A percentile compares a stretch with the other conserved stretches of the same genome.
phyloP scores from a whole-genome alignment of 768 basidiomycete species.

The Suillus plorans region DNA sequence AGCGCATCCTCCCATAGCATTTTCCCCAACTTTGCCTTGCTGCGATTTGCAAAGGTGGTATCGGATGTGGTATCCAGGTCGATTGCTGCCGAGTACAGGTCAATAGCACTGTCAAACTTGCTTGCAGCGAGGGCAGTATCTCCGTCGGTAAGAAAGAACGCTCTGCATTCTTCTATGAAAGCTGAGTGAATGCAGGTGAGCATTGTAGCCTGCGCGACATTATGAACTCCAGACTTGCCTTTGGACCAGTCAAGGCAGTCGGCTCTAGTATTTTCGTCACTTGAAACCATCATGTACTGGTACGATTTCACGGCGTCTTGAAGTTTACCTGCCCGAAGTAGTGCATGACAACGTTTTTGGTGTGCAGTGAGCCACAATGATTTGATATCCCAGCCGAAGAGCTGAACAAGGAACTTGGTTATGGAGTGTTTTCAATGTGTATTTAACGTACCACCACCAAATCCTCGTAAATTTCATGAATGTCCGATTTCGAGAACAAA shows the following conservation, averaged over 20 bases:
- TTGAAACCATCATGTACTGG: neutral
- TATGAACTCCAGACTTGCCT: neutral
- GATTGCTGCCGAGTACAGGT: no score
- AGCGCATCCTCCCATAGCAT: no score
- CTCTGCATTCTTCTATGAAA: no score
- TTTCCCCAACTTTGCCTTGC: no score
- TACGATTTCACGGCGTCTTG: neutral
- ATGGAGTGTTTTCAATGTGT: neutral
- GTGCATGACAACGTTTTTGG: neutral
- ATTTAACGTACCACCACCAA: neutral
- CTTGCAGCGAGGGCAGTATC: no score
- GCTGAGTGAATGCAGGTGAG: no score
- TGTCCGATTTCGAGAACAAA: neutral
- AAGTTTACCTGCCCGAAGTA: neutral
- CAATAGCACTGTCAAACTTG: no score
- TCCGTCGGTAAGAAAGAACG: no score
- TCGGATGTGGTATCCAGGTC: no score
- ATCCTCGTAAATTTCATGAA: neutral
- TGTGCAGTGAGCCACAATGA: neutral
- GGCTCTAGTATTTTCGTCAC: neutral
- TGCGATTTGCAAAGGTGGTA: no score
- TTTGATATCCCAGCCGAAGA: neutral
- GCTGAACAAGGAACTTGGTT: neutral
- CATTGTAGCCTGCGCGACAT: no score
- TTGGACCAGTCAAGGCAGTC: neutral